phyloP scores from a whole-genome alignment of 208 protist genomes.

The Crithidia fasciculata region DNA sequence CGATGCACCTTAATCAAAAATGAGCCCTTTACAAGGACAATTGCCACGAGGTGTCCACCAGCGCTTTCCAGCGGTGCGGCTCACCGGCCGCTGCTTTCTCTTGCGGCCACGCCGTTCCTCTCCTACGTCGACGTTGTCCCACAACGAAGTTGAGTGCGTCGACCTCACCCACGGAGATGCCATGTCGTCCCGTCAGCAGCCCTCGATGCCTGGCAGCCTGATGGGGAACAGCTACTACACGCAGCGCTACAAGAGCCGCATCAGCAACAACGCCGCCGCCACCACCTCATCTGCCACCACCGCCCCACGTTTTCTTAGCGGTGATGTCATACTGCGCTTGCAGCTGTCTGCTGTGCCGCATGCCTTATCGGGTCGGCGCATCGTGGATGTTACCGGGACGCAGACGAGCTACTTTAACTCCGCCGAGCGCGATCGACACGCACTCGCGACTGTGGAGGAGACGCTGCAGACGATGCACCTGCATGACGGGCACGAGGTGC shows the following conservation, averaged over 20 bases:
- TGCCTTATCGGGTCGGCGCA: constrained; percentile 41
- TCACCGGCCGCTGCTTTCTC: constrained; percentile 41
- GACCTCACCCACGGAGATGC: constrained; percentile 21
- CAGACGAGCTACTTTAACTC: constrained; percentile 68
- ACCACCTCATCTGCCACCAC: not conserved
- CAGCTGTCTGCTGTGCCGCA: constrained; percentile 40
- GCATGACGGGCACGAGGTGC: constrained; percentile 81
- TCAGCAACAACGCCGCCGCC: not conserved
- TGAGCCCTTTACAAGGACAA: not conserved
- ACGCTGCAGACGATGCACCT: constrained; percentile 80
- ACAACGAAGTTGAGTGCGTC: constrained; percentile 22
- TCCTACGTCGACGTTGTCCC: not conserved
- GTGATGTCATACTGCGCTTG: constrained; percentile 51
- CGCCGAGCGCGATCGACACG: constrained; percentile 37
- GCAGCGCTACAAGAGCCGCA: constrained; percentile 40
- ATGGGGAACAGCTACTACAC: constrained; percentile 81
- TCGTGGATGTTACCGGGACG: constrained; percentile 81
- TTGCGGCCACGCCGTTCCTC: constrained; percentile 1
- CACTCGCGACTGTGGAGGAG: constrained; percentile 55
- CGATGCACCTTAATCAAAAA: not conserved
- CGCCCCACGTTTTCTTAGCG: constrained; percentile 14
- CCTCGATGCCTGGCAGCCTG: constrained; percentile 43
- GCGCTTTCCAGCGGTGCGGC: constrained; percentile 17
- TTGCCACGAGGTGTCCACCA: constrained; percentile 1
- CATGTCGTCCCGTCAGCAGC: not conserved